phyloP scores from a whole-genome alignment of 1,284 basidiomycete genomes.

The Leccinum pachyderme region DNA sequence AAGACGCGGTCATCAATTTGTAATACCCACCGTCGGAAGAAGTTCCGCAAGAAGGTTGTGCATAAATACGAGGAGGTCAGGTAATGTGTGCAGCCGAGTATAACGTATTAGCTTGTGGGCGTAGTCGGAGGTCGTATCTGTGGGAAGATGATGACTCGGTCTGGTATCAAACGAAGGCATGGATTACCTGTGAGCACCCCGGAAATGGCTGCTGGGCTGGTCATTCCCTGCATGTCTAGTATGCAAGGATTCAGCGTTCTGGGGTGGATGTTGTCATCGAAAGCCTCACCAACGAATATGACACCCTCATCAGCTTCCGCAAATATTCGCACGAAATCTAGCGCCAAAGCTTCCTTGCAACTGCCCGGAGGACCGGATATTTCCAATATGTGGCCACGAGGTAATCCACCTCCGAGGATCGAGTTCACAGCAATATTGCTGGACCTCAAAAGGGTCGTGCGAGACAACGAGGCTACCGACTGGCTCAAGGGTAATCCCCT shows the following conservation, averaged over 20 bases:
- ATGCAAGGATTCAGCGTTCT: constrained; percentile 12
- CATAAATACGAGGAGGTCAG: constrained; percentile 59
- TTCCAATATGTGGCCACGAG: constrained; percentile 60
- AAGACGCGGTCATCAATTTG: constrained; percentile 14
- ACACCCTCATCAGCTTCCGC: constrained; percentile 46
- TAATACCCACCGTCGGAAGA: constrained; percentile 45
- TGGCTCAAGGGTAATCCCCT: constrained; percentile 47
- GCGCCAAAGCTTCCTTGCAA: constrained; percentile 54
- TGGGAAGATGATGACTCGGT: constrained; percentile 18
- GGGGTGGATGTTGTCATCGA: background rate
- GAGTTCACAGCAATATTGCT: constrained; percentile 51
- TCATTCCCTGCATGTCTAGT: constrained; percentile 66
- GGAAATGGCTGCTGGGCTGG: constrained; percentile 45
- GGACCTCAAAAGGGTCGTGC: constrained; percentile 28
- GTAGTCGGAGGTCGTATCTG: constrained; percentile 20
- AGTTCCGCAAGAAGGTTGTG: constrained; percentile 48
- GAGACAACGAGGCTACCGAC: constrained; percentile 50
- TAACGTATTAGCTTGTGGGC: constrained; percentile 30
- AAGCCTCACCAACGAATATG: constrained; percentile 58
- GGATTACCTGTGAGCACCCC: constrained; percentile 41
- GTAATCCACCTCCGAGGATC: constrained; percentile 59
- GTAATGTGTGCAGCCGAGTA: constrained; percentile 41
- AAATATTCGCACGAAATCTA: constrained; percentile 48
- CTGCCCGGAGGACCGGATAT: constrained; percentile 72
- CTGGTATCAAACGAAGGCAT: constrained; percentile 14